Base-by-base conservation (phyloP, 2,329 filamentous ascomycete genomes). In the Fusarium keratoplasticum region DNA sequence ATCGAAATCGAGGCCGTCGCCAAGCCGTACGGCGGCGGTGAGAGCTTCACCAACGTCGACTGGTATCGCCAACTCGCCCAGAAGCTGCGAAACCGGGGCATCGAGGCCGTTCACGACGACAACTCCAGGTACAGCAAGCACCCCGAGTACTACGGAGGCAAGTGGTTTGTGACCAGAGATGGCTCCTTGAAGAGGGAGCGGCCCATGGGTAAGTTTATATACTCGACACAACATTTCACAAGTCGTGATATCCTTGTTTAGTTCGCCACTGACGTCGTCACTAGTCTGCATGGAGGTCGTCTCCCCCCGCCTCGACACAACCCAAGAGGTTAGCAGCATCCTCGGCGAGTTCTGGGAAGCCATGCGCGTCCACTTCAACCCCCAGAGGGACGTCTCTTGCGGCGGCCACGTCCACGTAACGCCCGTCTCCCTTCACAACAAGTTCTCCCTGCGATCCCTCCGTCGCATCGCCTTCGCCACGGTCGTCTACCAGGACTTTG, bases 221-320 rank as follows among this genome's bases (percentile, higher is more conserved):
- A 31, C 40, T 29, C 25, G 18, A 16, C 2, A 7, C 14, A 36
- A 18, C 14, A 18, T 33, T 61, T 44, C 40, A 33, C 47, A 47
- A 33, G 14, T 20, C 69, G 42, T 54, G 31, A 62, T n/a, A 16
- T 20, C 31, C 57, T 35, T 25, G n/a, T 38, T 25, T 52, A 38
- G n/a, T n/a, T 61, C 52, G 22, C 31, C 44, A 47, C 61, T 74
- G 73, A 71, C 67, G 64, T 36, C 27, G 31, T 40, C 27, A 38
- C 36, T 38, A 83, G 83, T 84, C 29, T 83, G 82, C 75, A 84
- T 84, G 82, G 83, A 84, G 66, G 83, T 83, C 57, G 83, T 84
- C 35, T 84, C 83, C 52, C 83, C 83, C 57, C 80, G 78, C 44
- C 79, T 84, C 33, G 78, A 83, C 75, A 83, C 82, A 18, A 82